Conservation (phyloP, 2,329 filamentous ascomycete species). For the Colletotrichum tanaceti region DNA sequence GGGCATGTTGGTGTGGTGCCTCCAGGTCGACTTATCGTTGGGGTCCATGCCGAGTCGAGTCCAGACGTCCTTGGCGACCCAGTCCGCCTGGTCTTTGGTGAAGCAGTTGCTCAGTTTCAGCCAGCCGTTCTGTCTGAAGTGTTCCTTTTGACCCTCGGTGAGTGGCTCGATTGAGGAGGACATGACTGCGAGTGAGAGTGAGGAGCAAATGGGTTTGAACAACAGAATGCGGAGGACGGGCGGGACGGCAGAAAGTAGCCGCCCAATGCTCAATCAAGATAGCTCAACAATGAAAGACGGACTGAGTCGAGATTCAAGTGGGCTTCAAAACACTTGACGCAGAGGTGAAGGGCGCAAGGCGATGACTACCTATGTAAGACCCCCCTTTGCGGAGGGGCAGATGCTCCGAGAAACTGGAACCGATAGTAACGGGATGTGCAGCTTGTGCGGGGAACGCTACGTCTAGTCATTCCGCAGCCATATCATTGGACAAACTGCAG, state of each 20-base stretch:
- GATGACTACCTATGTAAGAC: neutral
- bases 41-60: slow-evolving; percentile 73
- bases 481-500: slow-evolving; percentile 8
- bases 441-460: slow-evolving; percentile 23
- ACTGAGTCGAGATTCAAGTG: neutral
- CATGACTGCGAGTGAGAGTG: slow-evolving; percentile 7
- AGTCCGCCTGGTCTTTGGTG: slow-evolving; percentile 52
- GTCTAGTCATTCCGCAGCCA: neutral
- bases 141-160: slow-evolving; percentile 54
- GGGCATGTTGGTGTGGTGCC: slow-evolving; percentile 73
- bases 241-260: neutral
- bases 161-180: slow-evolving; percentile 44
- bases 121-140: slow-evolving; percentile 56
- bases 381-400: neutral
- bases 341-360: neutral
- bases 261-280: neutral
- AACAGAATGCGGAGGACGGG: neutral
- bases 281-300: neutral
- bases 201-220: too few species aligned
- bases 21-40: slow-evolving; percentile 73
- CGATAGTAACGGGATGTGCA: neutral
- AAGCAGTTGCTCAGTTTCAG: slow-evolving; percentile 50
- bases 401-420: neutral
- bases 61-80: slow-evolving; percentile 64
- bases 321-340: too few species aligned